A percentile compares a stretch with the other conserved stretches of the same genome.
phyloP scores from a whole-genome alignment of 805 yeast species.

The Kregervanrija pseudodelftensis region DNA sequence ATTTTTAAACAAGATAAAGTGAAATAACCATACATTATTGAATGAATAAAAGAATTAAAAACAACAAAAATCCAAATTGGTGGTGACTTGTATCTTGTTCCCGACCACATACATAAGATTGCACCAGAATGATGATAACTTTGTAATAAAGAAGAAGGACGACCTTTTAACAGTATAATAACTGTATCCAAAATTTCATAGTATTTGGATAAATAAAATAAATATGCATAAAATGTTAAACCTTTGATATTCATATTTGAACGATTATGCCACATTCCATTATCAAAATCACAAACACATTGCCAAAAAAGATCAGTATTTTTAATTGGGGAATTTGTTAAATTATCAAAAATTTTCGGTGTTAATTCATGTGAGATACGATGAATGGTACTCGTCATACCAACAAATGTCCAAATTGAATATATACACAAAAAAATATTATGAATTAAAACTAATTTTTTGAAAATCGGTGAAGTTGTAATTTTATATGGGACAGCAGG shows the following conservation, averaged over 20 bases:
- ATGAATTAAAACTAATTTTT: conserved; percentile 50
- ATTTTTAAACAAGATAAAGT: conserved; percentile 52
- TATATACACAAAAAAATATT: conserved; percentile 56
- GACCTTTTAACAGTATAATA: conserved; percentile 61
- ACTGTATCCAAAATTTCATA: conserved; percentile 67
- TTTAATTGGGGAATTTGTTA: conserved; percentile 6
- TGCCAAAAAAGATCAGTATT: conserved; percentile 46
- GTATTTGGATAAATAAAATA: conserved; percentile 63
- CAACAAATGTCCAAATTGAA: conserved; percentile 63
- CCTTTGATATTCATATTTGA: conserved; percentile 29
- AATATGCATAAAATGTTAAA: conserved; percentile 52
- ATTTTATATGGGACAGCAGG: conserved; percentile 49
- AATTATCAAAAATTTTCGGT: conserved; percentile 19
- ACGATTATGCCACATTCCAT: conserved; percentile 45
- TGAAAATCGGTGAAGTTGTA: conserved; percentile 40
- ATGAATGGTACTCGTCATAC: conserved; percentile 48
- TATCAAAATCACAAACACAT: conserved; percentile 50
- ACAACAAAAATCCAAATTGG: conserved; percentile 79
- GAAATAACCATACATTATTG: conserved; percentile 68
- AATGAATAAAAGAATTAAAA: conserved; percentile 72
- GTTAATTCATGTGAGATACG: conserved; percentile 24
- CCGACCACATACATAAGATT: conserved; percentile 78
- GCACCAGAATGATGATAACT: conserved; percentile 78
- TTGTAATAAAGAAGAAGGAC: conserved; percentile 58
- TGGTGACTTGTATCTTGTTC: conserved; percentile 60